Evolutionary conservation across 164 flowering plant species (phyloP), one percentile per base, ranked within the genome.

Genomic region (Akebia trifoliata): DNA sequence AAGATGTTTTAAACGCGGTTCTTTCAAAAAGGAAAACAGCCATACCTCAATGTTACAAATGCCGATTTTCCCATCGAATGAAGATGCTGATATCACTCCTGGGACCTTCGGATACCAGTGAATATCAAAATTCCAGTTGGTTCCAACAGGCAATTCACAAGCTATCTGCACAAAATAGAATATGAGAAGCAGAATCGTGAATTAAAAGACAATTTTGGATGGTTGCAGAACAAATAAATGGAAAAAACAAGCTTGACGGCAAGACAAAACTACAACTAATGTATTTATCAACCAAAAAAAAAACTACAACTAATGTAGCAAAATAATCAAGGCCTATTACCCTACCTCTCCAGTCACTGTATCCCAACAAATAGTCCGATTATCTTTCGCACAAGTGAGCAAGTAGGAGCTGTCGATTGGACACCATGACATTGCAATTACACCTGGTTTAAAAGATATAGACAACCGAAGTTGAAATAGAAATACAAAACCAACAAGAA

Each of bases 401-500:
- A 94, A 68, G 71, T 79, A 94, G n/a, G 95, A 80, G 70, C 86
- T 86, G 57, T 90, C 96, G 64, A 17, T 73, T 4, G 96, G 95
- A 67, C 99, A 94, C 99, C 99, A 94, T 52, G 96, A 74, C 99
- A 94, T 90, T 38, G 91, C 93, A 75, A 88, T 85, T n/a, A 94
- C 96, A 79, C 99, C 99, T 94, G 78, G 43, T 42, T 40, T 8
- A 57, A 35, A 20, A 44, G n/a, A 17, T 39, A 57, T 51, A 56
- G 12, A 31, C 47, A n/a, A n/a, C n/a, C 14, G 32, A 31, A 20
- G 20, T 42, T 10, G 4, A 56, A n/a, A 36, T 10, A n/a, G n/a
- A n/a, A n/a, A n/a, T n/a, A n/a, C n/a, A n/a, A n/a, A n/a, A n/a
- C n/a, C n/a, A n/a, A n/a, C n/a, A n/a, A n/a, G n/a, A n/a, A n/a